Percentiles rank a stretch among this genome's conserved stretches.
Conservation (phyloP, 2,329 filamentous ascomycete genomes). For the Graphilbum fragrans region DNA sequence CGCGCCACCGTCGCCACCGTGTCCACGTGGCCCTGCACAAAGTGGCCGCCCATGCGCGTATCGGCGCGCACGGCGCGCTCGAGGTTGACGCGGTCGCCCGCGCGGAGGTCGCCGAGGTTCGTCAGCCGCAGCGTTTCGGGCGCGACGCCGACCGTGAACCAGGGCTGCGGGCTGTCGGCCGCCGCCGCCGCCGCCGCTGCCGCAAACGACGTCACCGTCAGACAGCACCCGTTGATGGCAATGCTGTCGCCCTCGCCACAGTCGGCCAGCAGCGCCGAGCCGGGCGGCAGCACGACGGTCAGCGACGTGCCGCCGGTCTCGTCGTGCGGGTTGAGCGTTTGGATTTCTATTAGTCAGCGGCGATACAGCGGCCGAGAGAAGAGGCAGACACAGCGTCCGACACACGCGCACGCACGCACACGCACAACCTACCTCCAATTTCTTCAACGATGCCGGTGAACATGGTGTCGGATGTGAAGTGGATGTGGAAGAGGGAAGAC, state of each 20-base stretch:
- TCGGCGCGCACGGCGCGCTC: slow-evolving; percentile 84
- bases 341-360: slow-evolving; percentile 51
- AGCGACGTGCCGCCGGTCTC: slow-evolving; percentile 79
- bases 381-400: background rate
- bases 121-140: slow-evolving; percentile 94
- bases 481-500: too few species aligned
- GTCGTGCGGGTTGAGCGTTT: slow-evolving; percentile 68
- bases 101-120: slow-evolving; percentile 67
- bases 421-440: slow-evolving; percentile 62
- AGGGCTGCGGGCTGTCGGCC: slow-evolving; percentile 12
- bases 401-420: too few species aligned
- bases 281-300: slow-evolving; percentile 60
- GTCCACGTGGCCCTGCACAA: slow-evolving; percentile 96
- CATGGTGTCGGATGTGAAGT: slow-evolving; percentile 42
- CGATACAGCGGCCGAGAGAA: slow-evolving; percentile 2
- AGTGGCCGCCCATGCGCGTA: slow-evolving; percentile 95
- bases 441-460: slow-evolving; percentile 93
- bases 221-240: slow-evolving; percentile 86
- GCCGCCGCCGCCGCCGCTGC: background rate
- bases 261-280: slow-evolving; percentile 67
- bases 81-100: slow-evolving; percentile 68
- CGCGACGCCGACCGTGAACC: slow-evolving; percentile 86
- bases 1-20: slow-evolving; percentile 66
- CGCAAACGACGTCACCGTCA: slow-evolving; percentile 62
- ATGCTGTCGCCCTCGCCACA: slow-evolving; percentile 87